Evolutionary conservation across 768 basidiomycete species (phyloP).

Genomic region (Boletus edulis): DNA sequence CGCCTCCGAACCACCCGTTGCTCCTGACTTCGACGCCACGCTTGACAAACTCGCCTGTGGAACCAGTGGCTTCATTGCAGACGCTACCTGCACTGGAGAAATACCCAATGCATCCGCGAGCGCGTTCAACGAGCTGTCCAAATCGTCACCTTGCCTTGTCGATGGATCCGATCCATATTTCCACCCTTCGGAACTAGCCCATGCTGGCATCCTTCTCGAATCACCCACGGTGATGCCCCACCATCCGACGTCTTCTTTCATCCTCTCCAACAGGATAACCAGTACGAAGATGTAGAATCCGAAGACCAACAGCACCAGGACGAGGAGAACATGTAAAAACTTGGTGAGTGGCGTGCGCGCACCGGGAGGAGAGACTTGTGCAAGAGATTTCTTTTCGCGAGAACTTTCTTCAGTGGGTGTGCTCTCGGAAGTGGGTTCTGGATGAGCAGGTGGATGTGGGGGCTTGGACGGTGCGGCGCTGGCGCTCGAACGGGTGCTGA

Average conservation of each 20-base stretch:
- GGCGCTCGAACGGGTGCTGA: constrained; percentile 1
- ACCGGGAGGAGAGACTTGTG: constrained; percentile 3
- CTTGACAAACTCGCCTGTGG: constrained; percentile 61
- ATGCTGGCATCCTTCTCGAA: not conserved
- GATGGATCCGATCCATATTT: constrained; percentile 5
- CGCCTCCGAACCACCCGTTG: constrained; percentile 44
- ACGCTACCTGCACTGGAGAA: constrained; percentile 56
- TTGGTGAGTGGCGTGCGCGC: constrained; percentile 18
- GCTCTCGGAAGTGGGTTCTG: not conserved
- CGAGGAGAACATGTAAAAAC: constrained; percentile 49
- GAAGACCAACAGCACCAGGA: constrained; percentile 40
- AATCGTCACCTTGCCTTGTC: constrained; percentile 19
- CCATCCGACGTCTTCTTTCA: constrained; percentile 55
- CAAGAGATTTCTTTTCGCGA: not conserved
- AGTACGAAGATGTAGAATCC: constrained; percentile 53
- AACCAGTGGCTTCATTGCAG: constrained; percentile 58
- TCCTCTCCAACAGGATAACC: constrained; percentile 43
- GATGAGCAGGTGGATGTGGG: not conserved
- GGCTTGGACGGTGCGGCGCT: constrained; percentile 1
- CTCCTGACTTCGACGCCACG: constrained; percentile 39
- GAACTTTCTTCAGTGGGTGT: not conserved
- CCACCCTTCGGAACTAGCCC: not conserved
- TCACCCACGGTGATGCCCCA: constrained; percentile 34
- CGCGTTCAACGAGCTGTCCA: constrained; percentile 57
- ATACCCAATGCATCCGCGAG: constrained; percentile 64